These are phyloP conservation scores for Ceratocystis albifundus DNA, from an alignment of 2,329 filamentous ascomycete species.

Conservation along the genomic window DNA sequence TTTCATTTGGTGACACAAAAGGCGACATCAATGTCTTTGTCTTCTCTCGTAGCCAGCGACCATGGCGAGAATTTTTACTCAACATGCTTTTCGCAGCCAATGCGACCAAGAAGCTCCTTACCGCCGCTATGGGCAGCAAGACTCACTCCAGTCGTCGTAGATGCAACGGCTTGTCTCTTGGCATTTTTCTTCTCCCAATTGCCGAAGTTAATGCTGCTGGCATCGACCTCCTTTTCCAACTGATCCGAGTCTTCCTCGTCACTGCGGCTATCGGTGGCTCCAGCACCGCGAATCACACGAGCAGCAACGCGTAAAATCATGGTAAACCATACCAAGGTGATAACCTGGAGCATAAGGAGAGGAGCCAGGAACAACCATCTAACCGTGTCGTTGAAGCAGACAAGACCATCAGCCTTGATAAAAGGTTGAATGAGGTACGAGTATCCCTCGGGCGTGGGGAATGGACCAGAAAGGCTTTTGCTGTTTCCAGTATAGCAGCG, in stretches of 20 bases:
- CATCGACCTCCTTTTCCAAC: constrained; percentile 64
- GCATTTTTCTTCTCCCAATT: constrained; percentile 48
- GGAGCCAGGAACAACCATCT: constrained; percentile 66
- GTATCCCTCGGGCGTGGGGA: constrained; percentile 41
- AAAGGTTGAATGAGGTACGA: constrained; percentile 64
- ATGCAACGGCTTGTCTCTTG: constrained; percentile 39
- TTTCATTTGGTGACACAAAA: constrained; percentile 1
- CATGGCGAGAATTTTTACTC: constrained; percentile 13
- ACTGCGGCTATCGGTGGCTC: constrained; percentile 75
- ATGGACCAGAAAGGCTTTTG: constrained; percentile 44
- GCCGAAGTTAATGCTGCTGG: constrained; percentile 57
- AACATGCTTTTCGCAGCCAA: constrained; percentile 66
- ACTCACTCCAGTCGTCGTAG: constrained; percentile 46
- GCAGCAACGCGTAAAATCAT: constrained; percentile 78
- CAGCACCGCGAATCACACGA: constrained; percentile 62
- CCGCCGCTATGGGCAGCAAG: constrained; percentile 60
- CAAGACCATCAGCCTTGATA: constrained; percentile 53
- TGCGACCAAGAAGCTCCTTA: constrained; percentile 70
- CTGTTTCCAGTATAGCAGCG: constrained; percentile 60
- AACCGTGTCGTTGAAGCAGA: constrained; percentile 70
- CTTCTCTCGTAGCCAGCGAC: not conserved
- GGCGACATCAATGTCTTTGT: not conserved
- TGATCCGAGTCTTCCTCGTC: constrained; percentile 68
- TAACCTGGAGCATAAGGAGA: constrained; percentile 63
- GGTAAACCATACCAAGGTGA: constrained; percentile 78